phyloP scores from a whole-genome alignment of 1,139 yeast genomes.

The Protomyces gravidus region DNA sequence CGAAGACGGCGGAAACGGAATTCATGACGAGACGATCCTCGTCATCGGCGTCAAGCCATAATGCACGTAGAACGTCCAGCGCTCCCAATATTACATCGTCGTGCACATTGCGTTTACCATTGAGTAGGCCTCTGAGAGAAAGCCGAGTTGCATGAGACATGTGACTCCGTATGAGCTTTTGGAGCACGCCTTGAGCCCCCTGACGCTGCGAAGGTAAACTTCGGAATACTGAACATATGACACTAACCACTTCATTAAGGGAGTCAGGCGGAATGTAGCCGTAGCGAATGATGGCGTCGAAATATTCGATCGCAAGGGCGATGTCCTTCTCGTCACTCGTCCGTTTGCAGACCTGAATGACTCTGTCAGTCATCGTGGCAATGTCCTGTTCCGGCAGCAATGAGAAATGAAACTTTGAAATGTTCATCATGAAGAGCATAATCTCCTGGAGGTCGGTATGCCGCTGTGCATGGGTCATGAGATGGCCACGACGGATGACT shows the following conservation, averaged over 20 bases:
- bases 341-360: slow-evolving; percentile 46
- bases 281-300: slow-evolving; percentile 49
- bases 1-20: slow-evolving; percentile 7
- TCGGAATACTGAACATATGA: slow-evolving; percentile 50
- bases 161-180: slow-evolving; percentile 42
- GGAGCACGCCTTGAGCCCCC: slow-evolving; percentile 45
- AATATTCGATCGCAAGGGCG: slow-evolving; percentile 46
- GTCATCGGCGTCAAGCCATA: not conserved
- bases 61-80: slow-evolving; percentile 8
- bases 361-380: slow-evolving; percentile 41
- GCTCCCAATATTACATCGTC: slow-evolving; percentile 26
- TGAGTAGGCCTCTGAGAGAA: slow-evolving; percentile 22
- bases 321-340: slow-evolving; percentile 48
- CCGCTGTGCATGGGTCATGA: slow-evolving; percentile 36
- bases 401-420: slow-evolving; percentile 51
- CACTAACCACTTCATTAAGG: slow-evolving; percentile 45
- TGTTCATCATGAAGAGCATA: slow-evolving; percentile 45
- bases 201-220: slow-evolving; percentile 44
- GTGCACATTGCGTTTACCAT: slow-evolving; percentile 14
- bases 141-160: slow-evolving; percentile 38
- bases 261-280: slow-evolving; percentile 49
- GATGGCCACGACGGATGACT: slow-evolving; percentile 4
- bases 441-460: slow-evolving; percentile 41
- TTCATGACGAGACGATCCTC: slow-evolving; percentile 5
- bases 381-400: slow-evolving; percentile 47